A percentile compares a stretch with the other conserved stretches of the same genome.
phyloP scores from a whole-genome alignment of 2,329 filamentous ascomycete genomes.

The Conoideocrella luteorostrata region DNA sequence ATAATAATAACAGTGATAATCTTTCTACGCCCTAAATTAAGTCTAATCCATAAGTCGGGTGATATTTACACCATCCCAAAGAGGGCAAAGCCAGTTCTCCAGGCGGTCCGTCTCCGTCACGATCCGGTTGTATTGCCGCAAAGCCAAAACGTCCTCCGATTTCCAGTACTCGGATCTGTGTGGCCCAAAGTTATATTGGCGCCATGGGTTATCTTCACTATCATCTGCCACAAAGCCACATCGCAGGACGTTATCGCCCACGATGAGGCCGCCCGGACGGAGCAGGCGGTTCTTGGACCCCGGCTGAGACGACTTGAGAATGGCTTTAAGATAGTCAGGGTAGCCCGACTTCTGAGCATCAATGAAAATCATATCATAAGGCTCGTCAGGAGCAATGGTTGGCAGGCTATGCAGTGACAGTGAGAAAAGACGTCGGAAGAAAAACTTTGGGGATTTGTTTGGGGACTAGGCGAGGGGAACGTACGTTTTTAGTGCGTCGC shows the following conservation, averaged over 20 bases:
- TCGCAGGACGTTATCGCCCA: constrained; percentile 42
- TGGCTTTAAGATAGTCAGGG: constrained; percentile 32
- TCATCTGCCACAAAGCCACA: constrained; percentile 32
- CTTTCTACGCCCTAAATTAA: neutral
- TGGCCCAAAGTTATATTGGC: constrained; percentile 9
- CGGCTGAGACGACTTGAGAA: constrained; percentile 31
- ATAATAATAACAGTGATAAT: neutral
- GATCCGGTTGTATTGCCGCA: constrained; percentile 16
- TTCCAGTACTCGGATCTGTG: constrained; percentile 12
- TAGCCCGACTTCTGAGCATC: constrained; percentile 41
- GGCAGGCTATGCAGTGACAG: constrained; percentile 17
- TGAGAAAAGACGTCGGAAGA: too few relatives aligned
- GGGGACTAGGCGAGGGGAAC: constrained; percentile 16
- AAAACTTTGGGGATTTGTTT: too few relatives aligned
- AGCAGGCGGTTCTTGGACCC: constrained; percentile 26
- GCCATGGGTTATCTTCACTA: constrained; percentile 10
- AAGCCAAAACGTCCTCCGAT: constrained; percentile 12
- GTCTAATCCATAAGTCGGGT: constrained; percentile 20
- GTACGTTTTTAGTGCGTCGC: constrained; percentile 33
- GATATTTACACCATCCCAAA: constrained; percentile 26
- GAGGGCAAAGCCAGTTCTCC: constrained; percentile 23
- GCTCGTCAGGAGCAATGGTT: constrained; percentile 25
- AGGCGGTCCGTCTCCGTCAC: constrained; percentile 17
- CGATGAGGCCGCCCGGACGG: constrained; percentile 34
- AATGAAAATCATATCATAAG: constrained; percentile 41